phyloP scores from a whole-genome alignment of 1,284 basidiomycete genomes.

The Peniophora sp. region DNA sequence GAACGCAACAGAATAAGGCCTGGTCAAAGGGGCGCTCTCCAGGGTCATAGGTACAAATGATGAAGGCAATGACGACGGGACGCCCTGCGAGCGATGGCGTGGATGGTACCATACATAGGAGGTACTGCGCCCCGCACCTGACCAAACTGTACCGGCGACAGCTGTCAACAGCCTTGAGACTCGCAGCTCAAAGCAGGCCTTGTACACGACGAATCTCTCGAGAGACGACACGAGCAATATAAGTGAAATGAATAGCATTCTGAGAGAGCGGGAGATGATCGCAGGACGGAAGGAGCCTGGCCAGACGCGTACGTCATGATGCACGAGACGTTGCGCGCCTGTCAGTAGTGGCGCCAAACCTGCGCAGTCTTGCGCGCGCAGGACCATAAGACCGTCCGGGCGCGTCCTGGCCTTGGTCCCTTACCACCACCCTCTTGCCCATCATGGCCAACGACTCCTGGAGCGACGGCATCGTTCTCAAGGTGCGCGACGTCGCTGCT shows the following conservation, averaged over 20 bases:
- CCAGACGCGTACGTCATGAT: neutral
- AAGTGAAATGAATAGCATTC: neutral
- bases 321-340: neutral
- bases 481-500: slow-evolving; percentile 35
- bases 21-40: too few species aligned
- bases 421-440: neutral
- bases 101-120: too few species aligned
- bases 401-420: neutral
- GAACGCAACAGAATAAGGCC: too few species aligned
- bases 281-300: neutral
- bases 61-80: neutral
- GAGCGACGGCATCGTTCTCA: slow-evolving; percentile 75
- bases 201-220: neutral
- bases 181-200: neutral
- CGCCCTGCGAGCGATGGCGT: too few species aligned
- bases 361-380: neutral
- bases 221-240: neutral
- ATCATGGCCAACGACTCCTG: slow-evolving; percentile 51
- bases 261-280: neutral
- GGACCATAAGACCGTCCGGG: neutral
- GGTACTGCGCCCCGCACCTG: neutral
- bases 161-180: neutral
- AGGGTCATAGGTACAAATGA: neutral
- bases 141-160: neutral
- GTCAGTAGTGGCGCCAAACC: too few species aligned